Base-by-base conservation (phyloP, 140 eudicot species). In the Stevia rebaudiana region DNA sequence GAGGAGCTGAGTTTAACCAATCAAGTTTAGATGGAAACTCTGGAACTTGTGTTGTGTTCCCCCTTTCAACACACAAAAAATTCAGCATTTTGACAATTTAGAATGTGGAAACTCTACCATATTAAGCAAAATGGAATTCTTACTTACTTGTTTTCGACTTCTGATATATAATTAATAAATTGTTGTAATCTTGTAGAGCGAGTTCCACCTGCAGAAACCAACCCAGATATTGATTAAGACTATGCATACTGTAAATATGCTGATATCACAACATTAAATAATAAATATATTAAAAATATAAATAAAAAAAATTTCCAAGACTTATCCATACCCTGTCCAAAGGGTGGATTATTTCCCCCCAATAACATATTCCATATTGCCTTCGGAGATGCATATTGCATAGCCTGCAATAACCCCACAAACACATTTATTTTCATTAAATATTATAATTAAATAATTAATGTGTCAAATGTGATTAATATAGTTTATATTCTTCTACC, bases 301-400 rank as follows among this genome's bases (percentile, higher is more conserved):
- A n/a, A n/a, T n/a, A n/a, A n/a, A n/a, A n/a, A n/a, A n/a, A n/a
- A n/a, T n/a, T n/a, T n/a, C n/a, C 53, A 36, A 60, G 55, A 41
- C 49, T 40, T 44, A 6, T 47, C 19, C 10, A 33, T 77, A 18
- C 68, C 70, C 24, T 65, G 74, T 73, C 72, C 84, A 61, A 88
- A 81, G 58, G 86, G 70, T 59, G 95, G 89, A 51, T 65, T 78
- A 37, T 74, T 66, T 50, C 71, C 74, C 69, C 96, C 96, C 76
- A 88, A 85, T 62, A 88, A 35, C 67, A 80, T 49, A 56, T 88
- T 92, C 98, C 96, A 92, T 28, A 92, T 59, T 67, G 96, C 96
- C 79, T 88, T 88, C 17, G 94, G 96, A 56, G 98, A 92, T 74
- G 95, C 77, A 73, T 92, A 92, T 59, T 92, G 98, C 98, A 92